Evolutionary conservation across 192 early-diverging fungal species (phyloP), one percentile per base, ranked within the genome.

Genomic region (Powellomyces hirtus): DNA sequence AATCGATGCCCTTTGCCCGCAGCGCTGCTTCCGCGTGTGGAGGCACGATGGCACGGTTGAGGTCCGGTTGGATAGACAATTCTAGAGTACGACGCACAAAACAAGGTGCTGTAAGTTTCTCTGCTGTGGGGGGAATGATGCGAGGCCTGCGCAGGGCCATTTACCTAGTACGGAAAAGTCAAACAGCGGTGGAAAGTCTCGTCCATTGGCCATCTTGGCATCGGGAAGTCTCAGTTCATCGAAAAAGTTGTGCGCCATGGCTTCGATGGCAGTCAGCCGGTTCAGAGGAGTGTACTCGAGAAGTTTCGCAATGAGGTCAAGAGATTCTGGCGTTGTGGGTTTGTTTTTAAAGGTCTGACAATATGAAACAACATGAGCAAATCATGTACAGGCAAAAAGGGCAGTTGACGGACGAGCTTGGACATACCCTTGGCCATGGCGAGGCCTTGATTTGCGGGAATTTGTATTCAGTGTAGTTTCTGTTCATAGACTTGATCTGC

Each of bases 361-460:
- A 56, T 33, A 4, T 4, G 20, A 16, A 5, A 56, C 26, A 6
- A 18, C 1, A 56, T 56, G 53, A 56, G 53, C 53, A 52, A 52
- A 52, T 24, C 13, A 10, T 10, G 11, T 8, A 52, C 10, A 18
- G 8, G 40, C 8, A 18, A 42, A 42, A 42, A 42, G 10, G 8
- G 8, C 40, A 42, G 40, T 8, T 18, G 8, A 42, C 18, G 40
- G 10, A 42, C 40, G 40, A 8, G 18, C 18, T 81, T 91, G 75
- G 46, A 40, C 59, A 56, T 57, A 91, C 90, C 77, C 91, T 93
- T 64, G 81, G 81, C 76, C 96, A 95, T 59, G 95, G 88, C 68
- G 92, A 90, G 2, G 95, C 87, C 75, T 94, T 94, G 70, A 99
- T 99, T 74, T 94, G 91, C 67, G 97, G 97, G 75, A 99, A 99